Conservation (phyloP, 495 filamentous ascomycete genomes). For the Platismatia glauca region DNA sequence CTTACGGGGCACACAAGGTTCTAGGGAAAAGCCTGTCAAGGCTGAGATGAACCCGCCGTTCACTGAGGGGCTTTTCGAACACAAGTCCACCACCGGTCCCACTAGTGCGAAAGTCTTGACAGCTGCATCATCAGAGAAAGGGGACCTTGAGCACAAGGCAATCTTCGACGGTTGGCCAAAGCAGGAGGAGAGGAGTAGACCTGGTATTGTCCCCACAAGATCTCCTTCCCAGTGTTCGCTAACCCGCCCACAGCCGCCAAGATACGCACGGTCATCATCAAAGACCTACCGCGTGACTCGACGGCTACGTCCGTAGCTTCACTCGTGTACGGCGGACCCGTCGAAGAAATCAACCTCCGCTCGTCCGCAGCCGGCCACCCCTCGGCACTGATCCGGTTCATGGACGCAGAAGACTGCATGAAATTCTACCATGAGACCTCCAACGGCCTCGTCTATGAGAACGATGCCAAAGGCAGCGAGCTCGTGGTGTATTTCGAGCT, state of each 20-base stretch:
- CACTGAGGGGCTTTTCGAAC: not conserved
- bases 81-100: not conserved
- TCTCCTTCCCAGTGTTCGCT: slow-evolving; percentile 7
- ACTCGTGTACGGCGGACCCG: slow-evolving; percentile 36
- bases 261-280: slow-evolving; percentile 32
- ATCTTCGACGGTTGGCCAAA: slow-evolving; percentile 28
- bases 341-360: slow-evolving; percentile 31
- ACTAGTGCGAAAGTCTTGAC: not conserved
- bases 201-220: slow-evolving; percentile 21
- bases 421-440: slow-evolving; percentile 35
- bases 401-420: slow-evolving; percentile 31
- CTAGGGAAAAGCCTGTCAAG: not conserved
- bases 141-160: slow-evolving; percentile 24
- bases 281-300: slow-evolving; percentile 29
- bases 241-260: slow-evolving; percentile 28
- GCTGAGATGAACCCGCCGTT: not conserved
- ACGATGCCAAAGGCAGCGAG: slow-evolving; percentile 18
- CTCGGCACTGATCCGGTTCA: slow-evolving; percentile 35
- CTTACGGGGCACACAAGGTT: not conserved
- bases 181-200: slow-evolving; percentile 22
- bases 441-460: slow-evolving; percentile 36
- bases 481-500: slow-evolving; percentile 31
- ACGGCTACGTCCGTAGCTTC: slow-evolving; percentile 31
- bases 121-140: not conserved
- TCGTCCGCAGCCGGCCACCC: slow-evolving; percentile 13